Conservation (phyloP, 2,329 filamentous ascomycete genomes). For the Colletotrichum incanum region DNA sequence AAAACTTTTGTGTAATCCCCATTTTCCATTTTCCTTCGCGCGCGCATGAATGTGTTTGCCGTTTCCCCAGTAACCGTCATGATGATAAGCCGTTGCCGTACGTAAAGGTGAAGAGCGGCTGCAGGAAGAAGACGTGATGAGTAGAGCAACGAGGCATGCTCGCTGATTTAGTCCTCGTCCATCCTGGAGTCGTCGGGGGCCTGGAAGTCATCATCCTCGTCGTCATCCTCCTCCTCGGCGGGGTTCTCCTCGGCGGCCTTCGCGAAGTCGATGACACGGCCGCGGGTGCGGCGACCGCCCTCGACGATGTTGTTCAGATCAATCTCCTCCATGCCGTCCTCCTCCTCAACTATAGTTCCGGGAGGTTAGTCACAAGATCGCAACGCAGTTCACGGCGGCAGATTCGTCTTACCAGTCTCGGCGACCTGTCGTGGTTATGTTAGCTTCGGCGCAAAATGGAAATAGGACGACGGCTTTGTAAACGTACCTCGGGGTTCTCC, state of each 20-base stretch:
- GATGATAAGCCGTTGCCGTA: background rate
- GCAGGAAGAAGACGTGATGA: conserved; percentile 21
- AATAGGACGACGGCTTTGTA: background rate
- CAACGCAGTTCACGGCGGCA: conserved; percentile 30
- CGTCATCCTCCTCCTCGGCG: conserved; percentile 84
- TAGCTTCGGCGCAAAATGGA: conserved; percentile 27
- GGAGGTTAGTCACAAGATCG: conserved; percentile 49
- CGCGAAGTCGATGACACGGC: conserved; percentile 92
- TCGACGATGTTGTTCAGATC: conserved; percentile 89
- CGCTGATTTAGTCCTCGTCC: conserved; percentile 67
- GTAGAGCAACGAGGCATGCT: background rate
- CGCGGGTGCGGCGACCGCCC: conserved; percentile 87
- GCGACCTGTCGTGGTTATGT: conserved; percentile 42
- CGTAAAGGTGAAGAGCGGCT: background rate
- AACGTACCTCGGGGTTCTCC: conserved; percentile 70
- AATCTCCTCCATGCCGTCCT: conserved; percentile 92
- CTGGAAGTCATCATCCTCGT: conserved; percentile 81
- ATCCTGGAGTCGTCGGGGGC: conserved; percentile 79
- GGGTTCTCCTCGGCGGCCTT: conserved; percentile 88
- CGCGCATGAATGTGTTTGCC: conserved; percentile 12
- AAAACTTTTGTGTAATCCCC: conserved; percentile 41
- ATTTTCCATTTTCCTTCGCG: conserved; percentile 12
- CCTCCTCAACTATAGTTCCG: conserved; percentile 71
- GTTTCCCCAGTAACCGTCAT: conserved; percentile 16
- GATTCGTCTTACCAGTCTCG: conserved; percentile 47